These are phyloP conservation scores for Xylaria bambusicola DNA, from an alignment of 495 filamentous ascomycete genomes.

Conservation along the genomic window DNA sequence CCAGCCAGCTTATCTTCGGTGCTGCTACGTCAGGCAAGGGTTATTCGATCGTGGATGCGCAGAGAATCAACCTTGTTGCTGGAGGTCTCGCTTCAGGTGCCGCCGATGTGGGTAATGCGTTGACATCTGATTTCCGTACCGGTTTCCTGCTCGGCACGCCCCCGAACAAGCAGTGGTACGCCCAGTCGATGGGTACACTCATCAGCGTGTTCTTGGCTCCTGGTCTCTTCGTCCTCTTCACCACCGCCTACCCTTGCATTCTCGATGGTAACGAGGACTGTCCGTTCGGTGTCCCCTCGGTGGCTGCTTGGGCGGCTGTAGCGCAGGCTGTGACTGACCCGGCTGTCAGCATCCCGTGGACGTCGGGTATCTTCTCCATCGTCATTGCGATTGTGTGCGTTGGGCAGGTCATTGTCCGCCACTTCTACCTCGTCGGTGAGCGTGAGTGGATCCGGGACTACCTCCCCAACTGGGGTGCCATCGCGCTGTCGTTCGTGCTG, in stretches of 20 bases:
- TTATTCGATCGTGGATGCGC: slow-evolving; percentile 49
- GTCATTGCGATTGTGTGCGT: slow-evolving; percentile 54
- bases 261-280: slow-evolving; percentile 48
- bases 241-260: slow-evolving; percentile 67
- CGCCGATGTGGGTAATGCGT: slow-evolving; percentile 53
- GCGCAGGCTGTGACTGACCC: slow-evolving; percentile 65
- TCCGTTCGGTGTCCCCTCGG: slow-evolving; percentile 61
- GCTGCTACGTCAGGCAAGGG: slow-evolving; percentile 56
- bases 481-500: slow-evolving; percentile 66
- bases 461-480: slow-evolving; percentile 68
- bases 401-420: slow-evolving; percentile 55
- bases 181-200: slow-evolving; percentile 61
- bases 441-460: slow-evolving; percentile 60
- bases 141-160: slow-evolving; percentile 65
- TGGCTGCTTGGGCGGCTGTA: slow-evolving; percentile 65
- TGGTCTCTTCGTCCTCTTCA: slow-evolving; percentile 65
- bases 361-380: slow-evolving; percentile 58
- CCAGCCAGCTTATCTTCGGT: slow-evolving; percentile 67
- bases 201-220: slow-evolving; percentile 64
- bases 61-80: slow-evolving; percentile 64
- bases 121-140: slow-evolving; percentile 62
- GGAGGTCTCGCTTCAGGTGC: slow-evolving; percentile 61
- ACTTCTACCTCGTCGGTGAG: slow-evolving; percentile 57
- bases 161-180: slow-evolving; percentile 64
- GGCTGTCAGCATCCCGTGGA: slow-evolving; percentile 55